Conservation (phyloP, 2,329 filamentous ascomycete genomes). For the Cyphellophora attinorum region DNA sequence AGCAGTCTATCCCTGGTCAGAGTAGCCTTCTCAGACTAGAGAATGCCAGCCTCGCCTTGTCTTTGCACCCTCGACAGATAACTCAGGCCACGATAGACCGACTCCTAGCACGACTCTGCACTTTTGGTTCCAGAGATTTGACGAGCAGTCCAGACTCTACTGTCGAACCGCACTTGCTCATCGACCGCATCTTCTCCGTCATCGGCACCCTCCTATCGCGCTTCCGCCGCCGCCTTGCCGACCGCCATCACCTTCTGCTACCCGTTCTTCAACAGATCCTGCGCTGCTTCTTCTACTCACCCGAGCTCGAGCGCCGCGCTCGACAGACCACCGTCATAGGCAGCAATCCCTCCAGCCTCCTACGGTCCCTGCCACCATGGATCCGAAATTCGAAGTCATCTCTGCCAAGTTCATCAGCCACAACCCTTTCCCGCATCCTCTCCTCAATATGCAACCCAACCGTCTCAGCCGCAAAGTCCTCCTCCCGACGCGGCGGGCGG, state of each 20-base stretch:
- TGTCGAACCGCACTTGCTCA: slow-evolving; percentile 30
- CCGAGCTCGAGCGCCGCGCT: slow-evolving; percentile 1
- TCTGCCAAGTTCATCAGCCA: slow-evolving; percentile 30
- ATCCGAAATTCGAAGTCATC: slow-evolving; percentile 7
- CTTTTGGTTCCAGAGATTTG: slow-evolving; percentile 2
- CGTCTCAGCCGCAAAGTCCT: slow-evolving; percentile 40
- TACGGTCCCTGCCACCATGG: slow-evolving; percentile 17
- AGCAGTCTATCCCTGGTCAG: too few relatives aligned
- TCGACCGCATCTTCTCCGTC: slow-evolving; percentile 44
- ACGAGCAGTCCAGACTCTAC: background rate
- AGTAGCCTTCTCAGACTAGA: slow-evolving; percentile 28
- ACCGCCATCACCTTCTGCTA: slow-evolving; percentile 51
- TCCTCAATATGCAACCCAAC: slow-evolving; percentile 54
- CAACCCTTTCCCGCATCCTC: slow-evolving; percentile 45
- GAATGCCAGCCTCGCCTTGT: slow-evolving; percentile 29
- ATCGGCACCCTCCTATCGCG: slow-evolving; percentile 45
- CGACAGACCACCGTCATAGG: slow-evolving; percentile 1
- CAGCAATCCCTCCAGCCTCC: slow-evolving; percentile 5
- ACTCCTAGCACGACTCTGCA: slow-evolving; percentile 25
- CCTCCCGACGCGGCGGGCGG: slow-evolving; percentile 33
- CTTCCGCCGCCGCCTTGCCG: slow-evolving; percentile 48
- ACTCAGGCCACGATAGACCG: slow-evolving; percentile 37
- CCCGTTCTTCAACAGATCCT: slow-evolving; percentile 46
- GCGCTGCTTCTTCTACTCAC: slow-evolving; percentile 43
- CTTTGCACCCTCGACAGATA: slow-evolving; percentile 29